Percentiles rank a stretch among this genome's conserved stretches.
Evolutionary conservation across 495 filamentous ascomycete species (phyloP).

Genomic region (Rostrohypoxylon terebratum): DNA sequence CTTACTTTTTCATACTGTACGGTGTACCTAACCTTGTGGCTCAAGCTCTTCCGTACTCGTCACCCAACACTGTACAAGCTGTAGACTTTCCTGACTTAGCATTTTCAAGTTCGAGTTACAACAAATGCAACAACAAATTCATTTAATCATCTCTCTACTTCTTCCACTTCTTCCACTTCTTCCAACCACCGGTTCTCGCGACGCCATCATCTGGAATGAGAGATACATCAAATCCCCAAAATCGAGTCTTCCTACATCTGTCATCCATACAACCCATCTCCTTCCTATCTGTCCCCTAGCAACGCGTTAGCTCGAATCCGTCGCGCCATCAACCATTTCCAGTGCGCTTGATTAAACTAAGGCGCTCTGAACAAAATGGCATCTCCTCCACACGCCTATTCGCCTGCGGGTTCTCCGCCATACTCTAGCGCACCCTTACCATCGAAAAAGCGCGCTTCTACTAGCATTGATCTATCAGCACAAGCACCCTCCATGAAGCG

Average conservation of each 20-base stretch:
- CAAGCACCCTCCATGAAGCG: constrained; percentile 65
- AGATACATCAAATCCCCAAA: neutral
- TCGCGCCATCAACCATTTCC: constrained; percentile 12
- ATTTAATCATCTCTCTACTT: neutral
- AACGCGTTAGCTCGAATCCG: constrained; percentile 18
- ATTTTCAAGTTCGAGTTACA: too few relatives aligned
- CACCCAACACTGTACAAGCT: neutral
- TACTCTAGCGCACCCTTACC: constrained; percentile 62
- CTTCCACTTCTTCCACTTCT: neutral
- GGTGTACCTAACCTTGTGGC: neutral
- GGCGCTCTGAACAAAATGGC: constrained; percentile 62
- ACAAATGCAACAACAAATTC: too few relatives aligned
- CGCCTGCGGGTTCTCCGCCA: constrained; percentile 64
- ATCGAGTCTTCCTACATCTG: neutral
- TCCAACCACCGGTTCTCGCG: neutral
- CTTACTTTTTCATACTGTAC: too few relatives aligned
- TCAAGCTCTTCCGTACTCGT: neutral
- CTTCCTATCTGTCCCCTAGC: constrained; percentile 4
- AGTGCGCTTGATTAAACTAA: constrained; percentile 34
- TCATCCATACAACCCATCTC: neutral
- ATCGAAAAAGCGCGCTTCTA: constrained; percentile 69
- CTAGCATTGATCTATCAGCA: constrained; percentile 56
- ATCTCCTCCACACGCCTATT: constrained; percentile 65
- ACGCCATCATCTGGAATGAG: neutral
- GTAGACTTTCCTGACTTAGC: neutral